Evolutionary conservation across 1,284 basidiomycete genomes (phyloP).

Genomic region (Irpex sp.): DNA sequence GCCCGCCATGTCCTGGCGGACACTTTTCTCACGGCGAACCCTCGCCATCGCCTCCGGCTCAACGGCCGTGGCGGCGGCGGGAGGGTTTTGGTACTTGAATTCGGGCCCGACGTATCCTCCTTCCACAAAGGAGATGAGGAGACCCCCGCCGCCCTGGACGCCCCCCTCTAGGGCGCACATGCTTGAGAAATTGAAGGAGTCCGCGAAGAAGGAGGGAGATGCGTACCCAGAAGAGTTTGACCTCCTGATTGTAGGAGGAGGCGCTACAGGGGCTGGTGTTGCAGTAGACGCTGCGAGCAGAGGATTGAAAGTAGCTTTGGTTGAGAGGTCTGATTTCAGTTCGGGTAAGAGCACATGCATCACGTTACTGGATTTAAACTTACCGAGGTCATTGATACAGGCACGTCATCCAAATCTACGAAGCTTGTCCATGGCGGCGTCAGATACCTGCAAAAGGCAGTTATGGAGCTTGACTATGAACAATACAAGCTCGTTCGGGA

Average conservation of each 20-base stretch:
- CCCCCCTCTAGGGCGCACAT: conserved; percentile 67
- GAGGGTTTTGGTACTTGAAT: conserved; percentile 69
- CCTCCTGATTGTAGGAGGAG: conserved; percentile 86
- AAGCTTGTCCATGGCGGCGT: conserved; percentile 99
- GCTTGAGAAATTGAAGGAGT: conserved; percentile 53
- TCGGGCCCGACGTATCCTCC: conserved; percentile 63
- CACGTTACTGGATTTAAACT: not conserved
- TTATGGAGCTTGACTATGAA: conserved; percentile 94
- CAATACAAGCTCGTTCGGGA: conserved; percentile 96
- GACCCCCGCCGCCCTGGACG: conserved; percentile 73
- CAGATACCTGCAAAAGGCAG: conserved; percentile 94
- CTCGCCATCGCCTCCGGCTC: conserved; percentile 50
- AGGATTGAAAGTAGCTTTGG: conserved; percentile 89
- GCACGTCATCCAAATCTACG: conserved; percentile 95
- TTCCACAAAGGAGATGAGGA: conserved; percentile 56
- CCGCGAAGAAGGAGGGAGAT: conserved; percentile 23
- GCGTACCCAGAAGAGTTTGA: conserved; percentile 58
- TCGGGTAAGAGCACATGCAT: conserved; percentile 51
- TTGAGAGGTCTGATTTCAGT: conserved; percentile 92
- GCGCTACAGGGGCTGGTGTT: conserved; percentile 93
- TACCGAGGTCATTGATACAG: conserved; percentile 32
- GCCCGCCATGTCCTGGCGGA: conserved; percentile 34
- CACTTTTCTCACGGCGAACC: conserved; percentile 50
- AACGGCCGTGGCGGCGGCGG: conserved; percentile 46
- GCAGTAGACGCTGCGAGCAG: conserved; percentile 92